Conservation (phyloP, 441 rosid genomes). For the Pelargonium cotyledonis region DNA sequence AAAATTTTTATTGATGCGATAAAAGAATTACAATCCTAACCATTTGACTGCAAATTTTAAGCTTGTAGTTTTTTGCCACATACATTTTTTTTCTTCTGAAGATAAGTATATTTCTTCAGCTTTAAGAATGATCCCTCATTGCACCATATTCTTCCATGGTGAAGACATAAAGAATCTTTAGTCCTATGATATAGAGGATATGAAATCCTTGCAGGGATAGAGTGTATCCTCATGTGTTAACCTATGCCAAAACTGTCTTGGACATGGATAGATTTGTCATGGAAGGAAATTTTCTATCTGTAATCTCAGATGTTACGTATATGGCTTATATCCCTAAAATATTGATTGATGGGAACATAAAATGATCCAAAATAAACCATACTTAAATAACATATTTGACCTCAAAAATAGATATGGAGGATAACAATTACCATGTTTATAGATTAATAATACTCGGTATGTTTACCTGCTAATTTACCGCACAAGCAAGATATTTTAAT, state of each 20-base stretch:
- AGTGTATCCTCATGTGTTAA: background rate
- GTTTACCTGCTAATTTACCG: background rate
- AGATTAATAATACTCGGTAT: background rate
- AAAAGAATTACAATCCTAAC: background rate
- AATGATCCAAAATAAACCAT: background rate
- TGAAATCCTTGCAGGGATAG: background rate
- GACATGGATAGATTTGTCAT: background rate
- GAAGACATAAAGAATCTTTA: background rate
- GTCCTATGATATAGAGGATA: background rate
- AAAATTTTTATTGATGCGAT: background rate
- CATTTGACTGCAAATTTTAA: background rate
- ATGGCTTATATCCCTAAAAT: background rate
- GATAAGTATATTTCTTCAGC: conserved; percentile 5
- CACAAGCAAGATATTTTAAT: background rate
- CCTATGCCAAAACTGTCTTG: background rate
- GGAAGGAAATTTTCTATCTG: background rate
- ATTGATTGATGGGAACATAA: background rate
- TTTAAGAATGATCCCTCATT: background rate
- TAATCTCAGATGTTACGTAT: background rate
- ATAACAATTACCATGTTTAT: background rate
- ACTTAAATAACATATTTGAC: background rate
- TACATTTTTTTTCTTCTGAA: too few species aligned
- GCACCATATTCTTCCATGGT: background rate
- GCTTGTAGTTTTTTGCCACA: background rate
- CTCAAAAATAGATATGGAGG: background rate